phyloP scores from a whole-genome alignment of 164 flowering plant genomes.

The Pachysandra terminalis region DNA sequence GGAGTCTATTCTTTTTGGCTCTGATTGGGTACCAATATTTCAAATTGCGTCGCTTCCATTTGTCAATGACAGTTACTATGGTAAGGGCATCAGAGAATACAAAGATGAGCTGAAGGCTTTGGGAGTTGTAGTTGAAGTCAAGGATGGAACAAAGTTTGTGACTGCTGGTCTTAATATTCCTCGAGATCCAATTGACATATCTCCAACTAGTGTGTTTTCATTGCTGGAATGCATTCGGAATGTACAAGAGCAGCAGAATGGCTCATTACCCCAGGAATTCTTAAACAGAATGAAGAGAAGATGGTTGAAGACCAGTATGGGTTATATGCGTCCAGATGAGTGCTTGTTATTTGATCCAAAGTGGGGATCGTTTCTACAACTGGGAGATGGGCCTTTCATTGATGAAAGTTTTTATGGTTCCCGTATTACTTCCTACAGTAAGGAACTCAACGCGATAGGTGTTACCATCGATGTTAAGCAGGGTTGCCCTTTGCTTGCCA shows the following conservation, averaged over 20 bases:
- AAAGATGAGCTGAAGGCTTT: slow-evolving; percentile 36
- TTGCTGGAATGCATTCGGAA: slow-evolving; percentile 35
- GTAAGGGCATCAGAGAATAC: slow-evolving; percentile 36
- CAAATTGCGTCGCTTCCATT: slow-evolving; percentile 48
- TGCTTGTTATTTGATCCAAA: slow-evolving; percentile 40
- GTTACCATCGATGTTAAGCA: slow-evolving; percentile 29
- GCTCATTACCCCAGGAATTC: slow-evolving; percentile 25
- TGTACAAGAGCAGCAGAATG: slow-evolving; percentile 5
- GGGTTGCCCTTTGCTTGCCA: too few species aligned
- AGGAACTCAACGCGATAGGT: too few species aligned
- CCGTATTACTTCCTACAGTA: slow-evolving; percentile 27
- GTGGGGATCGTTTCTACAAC: slow-evolving; percentile 28
- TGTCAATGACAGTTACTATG: slow-evolving; percentile 42
- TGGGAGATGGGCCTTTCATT: slow-evolving; percentile 62
- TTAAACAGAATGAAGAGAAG: slow-evolving; percentile 17
- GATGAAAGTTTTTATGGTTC: slow-evolving; percentile 57
- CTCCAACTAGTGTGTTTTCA: slow-evolving; percentile 26
- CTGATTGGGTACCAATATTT: slow-evolving; percentile 41
- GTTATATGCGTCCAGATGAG: slow-evolving; percentile 41
- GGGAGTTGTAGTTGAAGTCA: slow-evolving; percentile 40
- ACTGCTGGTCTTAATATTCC: slow-evolving; percentile 31
- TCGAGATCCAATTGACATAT: slow-evolving; percentile 18
- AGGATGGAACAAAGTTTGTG: too few species aligned
- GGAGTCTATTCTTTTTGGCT: slow-evolving; percentile 45
- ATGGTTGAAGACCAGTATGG: slow-evolving; percentile 58